These are phyloP conservation scores for Termitomyces sp. DNA, from an alignment of 768 basidiomycete species.

Conservation along the genomic window DNA sequence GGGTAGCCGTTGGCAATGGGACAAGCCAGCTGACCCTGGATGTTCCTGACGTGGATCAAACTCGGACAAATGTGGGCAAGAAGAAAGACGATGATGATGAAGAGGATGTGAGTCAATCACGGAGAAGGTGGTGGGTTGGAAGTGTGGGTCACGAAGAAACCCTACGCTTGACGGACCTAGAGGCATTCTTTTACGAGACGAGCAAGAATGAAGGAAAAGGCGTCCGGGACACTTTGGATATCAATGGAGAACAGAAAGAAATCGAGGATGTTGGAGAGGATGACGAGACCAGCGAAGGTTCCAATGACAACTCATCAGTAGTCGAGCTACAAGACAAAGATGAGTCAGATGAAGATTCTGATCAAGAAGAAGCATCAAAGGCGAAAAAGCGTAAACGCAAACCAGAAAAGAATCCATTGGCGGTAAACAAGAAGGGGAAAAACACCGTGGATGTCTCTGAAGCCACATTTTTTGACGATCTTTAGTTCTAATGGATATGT, in stretches of 20 bases:
- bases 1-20: slow-evolving; percentile 58
- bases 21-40: slow-evolving; percentile 25
- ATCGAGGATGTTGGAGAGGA: slow-evolving; percentile 25
- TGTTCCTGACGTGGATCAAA: slow-evolving; percentile 8
- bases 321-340: slow-evolving; percentile 20
- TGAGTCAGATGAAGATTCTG: slow-evolving; percentile 17
- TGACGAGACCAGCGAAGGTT: slow-evolving; percentile 15
- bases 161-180: slow-evolving; percentile 79
- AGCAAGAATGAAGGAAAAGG: not conserved
- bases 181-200: slow-evolving; percentile 51
- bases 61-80: slow-evolving; percentile 4
- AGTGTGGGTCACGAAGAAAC: slow-evolving; percentile 89
- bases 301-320: slow-evolving; percentile 15
- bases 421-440: slow-evolving; percentile 47
- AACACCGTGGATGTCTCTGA: slow-evolving; percentile 50
- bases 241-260: slow-evolving; percentile 24
- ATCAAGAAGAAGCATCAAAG: slow-evolving; percentile 21
- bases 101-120: slow-evolving; percentile 10
- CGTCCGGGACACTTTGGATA: not conserved
- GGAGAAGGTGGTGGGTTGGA: slow-evolving; percentile 73
- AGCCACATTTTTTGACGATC: slow-evolving; percentile 59
- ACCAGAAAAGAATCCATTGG: slow-evolving; percentile 43
- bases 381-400: slow-evolving; percentile 53
- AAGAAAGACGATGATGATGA: slow-evolving; percentile 13
- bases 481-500: slow-evolving; percentile 28